A percentile compares a stretch with the other conserved stretches of the same genome.
phyloP scores from a whole-genome alignment of 23 red algal species.

The Chondrus crispus region DNA sequence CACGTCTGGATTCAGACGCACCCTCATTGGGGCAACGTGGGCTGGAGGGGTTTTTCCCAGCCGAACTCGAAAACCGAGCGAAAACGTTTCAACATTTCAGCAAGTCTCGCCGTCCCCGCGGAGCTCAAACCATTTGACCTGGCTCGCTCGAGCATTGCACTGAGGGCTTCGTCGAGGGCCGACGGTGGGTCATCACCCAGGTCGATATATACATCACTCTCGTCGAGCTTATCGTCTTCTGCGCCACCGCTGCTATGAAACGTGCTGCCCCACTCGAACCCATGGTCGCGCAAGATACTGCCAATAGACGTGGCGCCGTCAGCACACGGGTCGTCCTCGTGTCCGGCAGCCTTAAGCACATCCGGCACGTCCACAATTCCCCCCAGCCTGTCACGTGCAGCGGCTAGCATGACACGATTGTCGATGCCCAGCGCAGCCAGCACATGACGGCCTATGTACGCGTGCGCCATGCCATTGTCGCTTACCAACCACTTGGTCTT shows the following conservation, averaged over 20 bases:
- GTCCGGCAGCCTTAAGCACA: not conserved
- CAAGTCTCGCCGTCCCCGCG: not conserved
- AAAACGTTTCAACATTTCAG: not conserved
- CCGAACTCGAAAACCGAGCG: not conserved
- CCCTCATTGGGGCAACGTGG: slow-evolving; percentile 17
- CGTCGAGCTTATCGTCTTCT: slow-evolving; percentile 1
- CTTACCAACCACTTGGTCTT: not conserved
- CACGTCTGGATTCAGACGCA: slow-evolving; percentile 18
- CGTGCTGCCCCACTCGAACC: not conserved
- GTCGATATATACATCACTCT: not conserved
- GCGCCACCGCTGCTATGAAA: not conserved
- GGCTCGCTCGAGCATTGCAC: not conserved
- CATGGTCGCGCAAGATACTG: not conserved
- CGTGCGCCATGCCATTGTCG: not conserved
- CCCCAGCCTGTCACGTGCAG: not conserved
- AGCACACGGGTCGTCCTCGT: not conserved
- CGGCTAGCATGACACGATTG: not conserved
- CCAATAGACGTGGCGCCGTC: not conserved
- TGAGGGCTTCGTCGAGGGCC: not conserved
- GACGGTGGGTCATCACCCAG: not conserved
- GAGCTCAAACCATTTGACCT: not conserved
- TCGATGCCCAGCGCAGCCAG: not conserved
- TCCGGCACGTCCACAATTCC: not conserved
- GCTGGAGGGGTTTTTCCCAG: slow-evolving; percentile 35
- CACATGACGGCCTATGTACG: not conserved